Percentiles rank a stretch among this genome's conserved stretches.
phyloP scores from a whole-genome alignment of 2,329 filamentous ascomycete species.

The Botrytis medusae region DNA sequence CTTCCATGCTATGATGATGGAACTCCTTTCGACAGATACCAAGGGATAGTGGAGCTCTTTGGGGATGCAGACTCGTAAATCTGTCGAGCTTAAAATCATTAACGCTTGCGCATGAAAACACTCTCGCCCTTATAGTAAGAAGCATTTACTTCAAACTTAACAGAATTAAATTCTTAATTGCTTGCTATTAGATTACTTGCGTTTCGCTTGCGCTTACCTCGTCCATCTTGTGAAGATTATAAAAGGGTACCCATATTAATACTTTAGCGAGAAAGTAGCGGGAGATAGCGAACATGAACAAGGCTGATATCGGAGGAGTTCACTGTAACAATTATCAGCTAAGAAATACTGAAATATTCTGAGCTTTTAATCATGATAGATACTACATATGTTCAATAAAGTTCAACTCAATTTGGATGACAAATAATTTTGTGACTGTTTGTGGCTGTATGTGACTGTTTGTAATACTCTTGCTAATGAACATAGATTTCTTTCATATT shows the following conservation, averaged over 20 bases:
- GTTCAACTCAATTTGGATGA: neutral
- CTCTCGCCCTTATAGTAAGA: no score
- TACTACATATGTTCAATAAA: neutral
- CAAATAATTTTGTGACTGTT: neutral
- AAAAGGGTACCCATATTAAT: neutral
- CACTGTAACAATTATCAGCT: neutral
- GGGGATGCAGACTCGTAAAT: neutral
- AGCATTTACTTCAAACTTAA: accelerated
- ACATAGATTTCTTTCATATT: neutral
- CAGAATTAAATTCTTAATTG: neutral
- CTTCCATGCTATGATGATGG: neutral
- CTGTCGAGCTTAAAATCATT: neutral
- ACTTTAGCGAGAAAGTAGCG: neutral
- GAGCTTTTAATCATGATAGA: neutral
- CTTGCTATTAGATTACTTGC: no score
- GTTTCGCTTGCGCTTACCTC: neutral
- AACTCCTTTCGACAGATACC: neutral
- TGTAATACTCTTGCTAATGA: neutral
- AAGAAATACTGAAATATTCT: neutral
- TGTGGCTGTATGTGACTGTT: neutral
- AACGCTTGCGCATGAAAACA: neutral
- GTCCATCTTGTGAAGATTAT: neutral
- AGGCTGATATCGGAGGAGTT: neutral
- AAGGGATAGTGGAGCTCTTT: neutral
- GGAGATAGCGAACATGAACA: accelerated